Conservation (phyloP, 441 rosid species). For the Euphorbia schlechtendalii region DNA sequence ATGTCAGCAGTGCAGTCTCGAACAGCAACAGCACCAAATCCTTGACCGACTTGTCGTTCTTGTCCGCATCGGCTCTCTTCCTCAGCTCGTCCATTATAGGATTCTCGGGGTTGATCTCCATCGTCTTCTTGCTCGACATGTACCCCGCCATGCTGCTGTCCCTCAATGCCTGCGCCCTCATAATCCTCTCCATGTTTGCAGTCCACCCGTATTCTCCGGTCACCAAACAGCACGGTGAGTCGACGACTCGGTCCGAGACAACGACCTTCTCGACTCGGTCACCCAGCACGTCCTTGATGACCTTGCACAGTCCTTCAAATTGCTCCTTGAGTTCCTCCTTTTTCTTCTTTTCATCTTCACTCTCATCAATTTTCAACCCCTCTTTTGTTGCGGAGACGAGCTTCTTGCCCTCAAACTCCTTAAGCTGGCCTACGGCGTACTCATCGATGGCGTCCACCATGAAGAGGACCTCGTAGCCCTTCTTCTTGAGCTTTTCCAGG, state of each 20-base stretch:
- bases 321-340: conserved; percentile 47
- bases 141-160: conserved; percentile 71
- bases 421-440: conserved; percentile 80
- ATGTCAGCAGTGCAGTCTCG: conserved; percentile 57
- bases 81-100: conserved; percentile 76
- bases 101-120: conserved; percentile 77
- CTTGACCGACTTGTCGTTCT: conserved; percentile 60
- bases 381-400: conserved; percentile 87
- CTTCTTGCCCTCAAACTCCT: conserved; percentile 85
- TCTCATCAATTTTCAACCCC: conserved; percentile 66
- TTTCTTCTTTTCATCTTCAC: conserved; percentile 64
- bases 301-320: conserved; percentile 77
- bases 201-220: conserved; percentile 79
- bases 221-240: conserved; percentile 80
- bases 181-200: conserved; percentile 82
- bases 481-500: conserved; percentile 83
- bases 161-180: conserved; percentile 77
- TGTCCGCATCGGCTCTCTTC: conserved; percentile 68
- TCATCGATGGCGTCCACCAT: conserved; percentile 96
- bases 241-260: conserved; percentile 71
- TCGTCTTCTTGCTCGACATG: conserved; percentile 82
- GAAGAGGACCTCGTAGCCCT: conserved; percentile 75
- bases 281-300: conserved; percentile 65
- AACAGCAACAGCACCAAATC: conserved; percentile 57
- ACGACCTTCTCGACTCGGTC: conserved; percentile 80